Base-by-base conservation (phyloP, 768 basidiomycete species). In the Ephemerocybe angulata region DNA sequence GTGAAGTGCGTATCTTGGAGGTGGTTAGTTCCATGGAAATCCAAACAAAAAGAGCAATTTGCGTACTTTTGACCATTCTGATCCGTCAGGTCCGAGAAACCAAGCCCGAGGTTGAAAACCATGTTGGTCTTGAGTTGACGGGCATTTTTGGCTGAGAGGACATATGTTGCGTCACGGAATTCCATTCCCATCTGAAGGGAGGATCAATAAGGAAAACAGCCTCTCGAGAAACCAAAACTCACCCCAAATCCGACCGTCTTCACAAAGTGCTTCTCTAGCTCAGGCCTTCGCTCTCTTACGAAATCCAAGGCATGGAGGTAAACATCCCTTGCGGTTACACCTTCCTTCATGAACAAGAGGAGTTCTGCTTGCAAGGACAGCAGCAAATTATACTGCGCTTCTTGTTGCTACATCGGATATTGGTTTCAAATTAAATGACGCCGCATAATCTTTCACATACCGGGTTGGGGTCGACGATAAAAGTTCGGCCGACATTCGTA, bases 241-340 rank as follows among this genome's bases (percentile, higher is more conserved):
- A 96, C 94, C 22, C 86, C 89, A 66, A 94, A 95, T 2, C 96
- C 96, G 50, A 95, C 73, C 58, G 83, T 92, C 75, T 97, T 99
- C 29, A 86, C 84, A 56, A 98, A 90, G 63, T 88, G 68, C 62
- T 86, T 87, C 60, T 92, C 91, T 4, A 98, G 72, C 42, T 90
- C 88, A 1, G 92, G 86, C 37, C 84, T 87, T 68, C 92, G 91
- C 38, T 84, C 82, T 63, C 81, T 83, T 28, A 98, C 73, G 59
- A 81, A 87, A 19, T 80, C 73, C 17, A 88, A 55, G 1, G 92
- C 86, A 56, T 83, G 83, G 46, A 86, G 83, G 68, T 97, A 93
- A n/a, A 92, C 75, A 43, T 97, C 94, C 43, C 87, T 86, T 43
- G 84, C 78, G 2, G 79, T 70, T 1, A 83, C 80, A 5, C 93